Conservation (phyloP, 2,329 filamentous ascomycete species). For the Fusarium metavorans region DNA sequence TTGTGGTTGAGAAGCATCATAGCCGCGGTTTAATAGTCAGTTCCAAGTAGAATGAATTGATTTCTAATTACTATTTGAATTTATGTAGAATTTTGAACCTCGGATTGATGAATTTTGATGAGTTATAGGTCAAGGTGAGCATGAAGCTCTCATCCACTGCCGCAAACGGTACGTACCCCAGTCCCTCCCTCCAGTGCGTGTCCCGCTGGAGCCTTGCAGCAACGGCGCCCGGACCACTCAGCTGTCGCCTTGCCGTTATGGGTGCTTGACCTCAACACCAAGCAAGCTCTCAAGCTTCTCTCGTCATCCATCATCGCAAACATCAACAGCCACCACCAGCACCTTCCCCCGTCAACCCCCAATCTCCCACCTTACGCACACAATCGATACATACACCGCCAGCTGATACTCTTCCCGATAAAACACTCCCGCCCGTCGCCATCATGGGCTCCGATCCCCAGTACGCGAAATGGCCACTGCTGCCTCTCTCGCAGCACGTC, state of each 20-base stretch:
- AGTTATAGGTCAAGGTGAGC: not conserved
- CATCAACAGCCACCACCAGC: slow-evolving; percentile 17
- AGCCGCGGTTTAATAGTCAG: not conserved
- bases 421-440: slow-evolving; percentile 30
- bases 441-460: slow-evolving; percentile 85
- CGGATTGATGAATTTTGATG: not conserved
- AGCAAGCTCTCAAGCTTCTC: slow-evolving; percentile 38
- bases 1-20: not conserved
- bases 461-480: slow-evolving; percentile 86
- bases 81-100: not conserved
- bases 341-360: not conserved
- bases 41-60: not conserved
- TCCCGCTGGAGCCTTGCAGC: slow-evolving; percentile 49
- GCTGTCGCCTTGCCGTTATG: slow-evolving; percentile 40
- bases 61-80: not conserved
- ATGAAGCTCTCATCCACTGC: not conserved
- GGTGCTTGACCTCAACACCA: slow-evolving; percentile 36
- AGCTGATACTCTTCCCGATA: slow-evolving; percentile 14
- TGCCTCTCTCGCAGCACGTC: slow-evolving; percentile 85
- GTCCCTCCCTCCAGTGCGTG: slow-evolving; percentile 41
- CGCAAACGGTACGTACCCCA: slow-evolving; percentile 20
- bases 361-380: slow-evolving; percentile 5
- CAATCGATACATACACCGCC: slow-evolving; percentile 22
- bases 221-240: slow-evolving; percentile 30
- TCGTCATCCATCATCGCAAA: slow-evolving; percentile 42